Evolutionary conservation across 2,329 filamentous ascomycete genomes (phyloP).

Genomic region (Didymella sp.): DNA sequence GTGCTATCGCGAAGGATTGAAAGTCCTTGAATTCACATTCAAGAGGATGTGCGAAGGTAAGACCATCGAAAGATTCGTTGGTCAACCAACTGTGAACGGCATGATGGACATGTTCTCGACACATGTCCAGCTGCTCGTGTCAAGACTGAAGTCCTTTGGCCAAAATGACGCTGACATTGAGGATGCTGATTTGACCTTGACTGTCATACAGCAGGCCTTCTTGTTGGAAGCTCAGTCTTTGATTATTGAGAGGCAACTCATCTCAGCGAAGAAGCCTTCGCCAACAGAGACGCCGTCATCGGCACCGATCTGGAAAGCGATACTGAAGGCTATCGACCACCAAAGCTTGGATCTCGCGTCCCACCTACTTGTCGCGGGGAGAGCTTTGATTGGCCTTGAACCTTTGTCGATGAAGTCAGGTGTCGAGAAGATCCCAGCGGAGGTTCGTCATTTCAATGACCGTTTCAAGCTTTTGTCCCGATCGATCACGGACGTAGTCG

Average conservation of each 20-base stretch:
- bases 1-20: conserved; percentile 67
- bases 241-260: conserved; percentile 70
- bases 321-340: conserved; percentile 71
- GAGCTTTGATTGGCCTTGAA: conserved; percentile 76
- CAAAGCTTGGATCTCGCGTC: conserved; percentile 76
- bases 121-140: conserved; percentile 56
- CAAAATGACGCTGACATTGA: conserved; percentile 35
- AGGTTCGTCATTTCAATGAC: conserved; percentile 77
- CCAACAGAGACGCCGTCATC: conserved; percentile 73
- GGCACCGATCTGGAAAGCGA: conserved; percentile 77
- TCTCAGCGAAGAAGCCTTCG: conserved; percentile 66
- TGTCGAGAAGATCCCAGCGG: conserved; percentile 55
- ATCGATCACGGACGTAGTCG: conserved; percentile 75
- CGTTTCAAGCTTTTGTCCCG: conserved; percentile 69
- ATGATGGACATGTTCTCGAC: conserved; percentile 70
- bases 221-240: conserved; percentile 75
- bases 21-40: conserved; percentile 46
- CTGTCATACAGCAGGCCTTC: conserved; percentile 71
- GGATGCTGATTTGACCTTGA: conserved; percentile 60
- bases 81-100: conserved; percentile 57
- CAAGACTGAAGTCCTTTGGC: conserved; percentile 40
- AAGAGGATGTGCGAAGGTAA: conserved; percentile 44
- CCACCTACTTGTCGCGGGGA: conserved; percentile 73
- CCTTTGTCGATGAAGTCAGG: conserved; percentile 61
- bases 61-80: conserved; percentile 46